A percentile compares a stretch with the other conserved stretches of the same genome.
Evolutionary conservation across 164 flowering plant genomes (phyloP).

Genomic region (Chimonanthus praecox): DNA sequence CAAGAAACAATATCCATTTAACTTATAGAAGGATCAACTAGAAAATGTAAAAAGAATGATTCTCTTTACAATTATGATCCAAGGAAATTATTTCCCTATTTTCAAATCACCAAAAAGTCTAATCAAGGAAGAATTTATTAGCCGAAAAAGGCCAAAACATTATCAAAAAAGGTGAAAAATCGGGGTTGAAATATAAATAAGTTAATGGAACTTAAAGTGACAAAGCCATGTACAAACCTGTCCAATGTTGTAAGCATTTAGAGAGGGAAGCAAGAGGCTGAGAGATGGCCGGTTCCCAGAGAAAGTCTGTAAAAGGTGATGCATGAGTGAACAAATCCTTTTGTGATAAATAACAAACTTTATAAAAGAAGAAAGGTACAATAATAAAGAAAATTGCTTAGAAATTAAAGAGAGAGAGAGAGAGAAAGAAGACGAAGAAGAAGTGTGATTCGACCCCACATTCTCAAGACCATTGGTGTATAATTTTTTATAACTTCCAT

Average conservation of each 20-base stretch:
- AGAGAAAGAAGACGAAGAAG: too few species aligned
- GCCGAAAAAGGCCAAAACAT: not conserved
- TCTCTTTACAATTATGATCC: not conserved
- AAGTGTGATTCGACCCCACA: not conserved
- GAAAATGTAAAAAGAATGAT: not conserved
- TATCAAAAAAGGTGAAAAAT: not conserved
- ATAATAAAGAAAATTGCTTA: not conserved
- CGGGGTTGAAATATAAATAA: not conserved
- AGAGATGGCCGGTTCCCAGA: conserved; percentile 92
- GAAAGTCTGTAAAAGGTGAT: conserved; percentile 60
- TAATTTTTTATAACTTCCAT: not conserved
- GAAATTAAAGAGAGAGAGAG: too few species aligned
- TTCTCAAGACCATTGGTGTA: not conserved
- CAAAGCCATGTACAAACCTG: conserved; percentile 47
- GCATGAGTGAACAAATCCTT: not conserved
- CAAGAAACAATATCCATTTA: not conserved
- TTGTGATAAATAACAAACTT: conserved; percentile 1
- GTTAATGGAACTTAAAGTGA: not conserved
- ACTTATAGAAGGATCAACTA: not conserved
- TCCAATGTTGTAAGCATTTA: conserved; percentile 85
- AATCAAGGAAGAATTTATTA: not conserved
- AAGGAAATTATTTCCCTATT: too few species aligned
- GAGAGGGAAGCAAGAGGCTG: conserved; percentile 78
- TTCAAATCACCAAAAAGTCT: not conserved
- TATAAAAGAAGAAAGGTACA: not conserved